These are phyloP conservation scores for Clavariopsis aquatica DNA, from an alignment of 495 filamentous ascomycete genomes.

Conservation along the genomic window DNA sequence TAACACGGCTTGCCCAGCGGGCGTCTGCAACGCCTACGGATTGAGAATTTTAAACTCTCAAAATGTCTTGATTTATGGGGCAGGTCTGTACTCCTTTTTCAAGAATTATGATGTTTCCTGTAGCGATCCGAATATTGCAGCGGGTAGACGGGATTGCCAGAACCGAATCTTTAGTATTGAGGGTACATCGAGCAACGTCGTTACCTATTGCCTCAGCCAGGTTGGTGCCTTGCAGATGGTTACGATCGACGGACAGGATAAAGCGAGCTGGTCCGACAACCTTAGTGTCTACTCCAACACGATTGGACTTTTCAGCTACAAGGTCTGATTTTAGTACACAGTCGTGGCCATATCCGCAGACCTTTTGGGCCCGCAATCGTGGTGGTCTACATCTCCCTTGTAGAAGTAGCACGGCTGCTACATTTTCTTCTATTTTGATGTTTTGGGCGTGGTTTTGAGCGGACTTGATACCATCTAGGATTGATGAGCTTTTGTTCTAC, in stretches of 20 bases:
- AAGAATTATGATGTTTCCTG: constrained; percentile 67
- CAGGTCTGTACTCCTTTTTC: constrained; percentile 58
- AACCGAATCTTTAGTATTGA: constrained; percentile 81
- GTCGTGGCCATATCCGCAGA: not conserved
- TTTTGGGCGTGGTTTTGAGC: not conserved
- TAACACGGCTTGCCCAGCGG: constrained; percentile 53
- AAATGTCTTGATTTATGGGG: constrained; percentile 42
- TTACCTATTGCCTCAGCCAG: constrained; percentile 80
- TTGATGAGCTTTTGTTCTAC: not conserved
- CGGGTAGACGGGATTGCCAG: constrained; percentile 69
- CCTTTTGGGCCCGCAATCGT: not conserved
- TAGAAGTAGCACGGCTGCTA: constrained; percentile 18
- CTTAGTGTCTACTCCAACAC: constrained; percentile 30
- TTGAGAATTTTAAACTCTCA: constrained; percentile 60
- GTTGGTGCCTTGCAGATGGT: constrained; percentile 84
- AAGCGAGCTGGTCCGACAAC: constrained; percentile 33
- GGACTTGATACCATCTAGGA: not conserved
- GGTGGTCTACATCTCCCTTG: not conserved
- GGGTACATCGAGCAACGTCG: constrained; percentile 47
- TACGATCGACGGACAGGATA: constrained; percentile 51
- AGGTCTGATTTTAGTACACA: constrained; percentile 3
- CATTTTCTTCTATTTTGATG: not conserved
- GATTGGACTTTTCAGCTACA: constrained; percentile 33
- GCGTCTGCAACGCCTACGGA: constrained; percentile 80
- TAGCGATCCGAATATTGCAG: constrained; percentile 46